phyloP scores from a whole-genome alignment of 2,329 filamentous ascomycete genomes.

The Colletotrichum sp. region DNA sequence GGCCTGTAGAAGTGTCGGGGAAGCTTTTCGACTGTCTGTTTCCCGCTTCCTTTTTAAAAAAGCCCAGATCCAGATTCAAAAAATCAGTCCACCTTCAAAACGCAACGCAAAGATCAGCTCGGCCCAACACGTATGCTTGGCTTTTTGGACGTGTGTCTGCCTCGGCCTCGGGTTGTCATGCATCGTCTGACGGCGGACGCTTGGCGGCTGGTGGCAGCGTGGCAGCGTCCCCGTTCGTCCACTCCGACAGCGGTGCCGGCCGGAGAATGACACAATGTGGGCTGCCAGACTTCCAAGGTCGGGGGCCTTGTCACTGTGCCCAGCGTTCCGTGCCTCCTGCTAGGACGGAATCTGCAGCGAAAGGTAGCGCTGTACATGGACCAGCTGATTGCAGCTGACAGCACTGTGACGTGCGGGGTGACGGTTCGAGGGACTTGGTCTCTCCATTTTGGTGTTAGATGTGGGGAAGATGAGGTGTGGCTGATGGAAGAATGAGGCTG shows the following conservation, averaged over 20 bases:
- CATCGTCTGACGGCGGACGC: slow-evolving; percentile 14
- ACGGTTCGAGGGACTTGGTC: neutral
- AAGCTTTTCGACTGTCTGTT: neutral
- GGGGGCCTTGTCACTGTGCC: neutral
- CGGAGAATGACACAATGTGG: neutral
- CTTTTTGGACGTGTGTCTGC: neutral
- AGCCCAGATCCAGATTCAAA: neutral
- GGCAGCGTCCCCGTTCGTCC: neutral
- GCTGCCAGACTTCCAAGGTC: neutral
- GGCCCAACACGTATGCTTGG: neutral
- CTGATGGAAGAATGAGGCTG: neutral
- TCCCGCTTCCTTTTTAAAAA: neutral
- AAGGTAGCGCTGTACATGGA: neutral
- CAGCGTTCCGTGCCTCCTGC: neutral
- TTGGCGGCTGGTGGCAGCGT: slow-evolving; percentile 2
- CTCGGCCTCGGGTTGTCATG: neutral
- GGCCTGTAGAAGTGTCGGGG: neutral
- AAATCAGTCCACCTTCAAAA: slow-evolving; percentile 12
- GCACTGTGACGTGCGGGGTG: neutral
- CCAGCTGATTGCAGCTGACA: neutral
- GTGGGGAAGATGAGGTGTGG: neutral
- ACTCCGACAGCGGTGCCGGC: slow-evolving; percentile 18
- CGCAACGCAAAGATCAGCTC: neutral
- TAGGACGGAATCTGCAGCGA: neutral
- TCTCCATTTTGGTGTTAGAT: neutral